Evolutionary conservation across 805 yeast genomes (phyloP).

Genomic region (Metschnikowia rubicola): DNA sequence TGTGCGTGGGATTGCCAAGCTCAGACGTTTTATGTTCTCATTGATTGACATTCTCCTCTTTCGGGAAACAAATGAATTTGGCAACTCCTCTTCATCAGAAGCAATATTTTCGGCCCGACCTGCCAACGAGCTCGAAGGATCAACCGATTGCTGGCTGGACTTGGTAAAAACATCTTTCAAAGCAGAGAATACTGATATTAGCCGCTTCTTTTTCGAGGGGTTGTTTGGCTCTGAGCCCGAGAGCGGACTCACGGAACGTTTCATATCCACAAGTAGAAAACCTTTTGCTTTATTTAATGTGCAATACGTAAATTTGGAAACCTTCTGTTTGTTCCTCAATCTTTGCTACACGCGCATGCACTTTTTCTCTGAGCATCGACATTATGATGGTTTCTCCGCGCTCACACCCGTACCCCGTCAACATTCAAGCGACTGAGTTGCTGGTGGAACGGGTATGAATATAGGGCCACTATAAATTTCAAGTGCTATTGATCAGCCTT

Average conservation of each 20-base stretch:
- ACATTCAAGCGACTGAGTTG: too few relatives aligned
- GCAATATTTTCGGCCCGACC: neutral
- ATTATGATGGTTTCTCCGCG: conserved; percentile 1
- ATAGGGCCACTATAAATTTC: too few relatives aligned
- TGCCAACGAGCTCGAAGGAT: neutral
- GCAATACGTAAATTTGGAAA: neutral
- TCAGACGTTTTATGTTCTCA: conserved; percentile 9
- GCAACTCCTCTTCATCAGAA: conserved; percentile 3
- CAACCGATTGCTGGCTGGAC: neutral
- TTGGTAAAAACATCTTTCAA: conserved; percentile 7
- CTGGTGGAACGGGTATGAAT: too few relatives aligned
- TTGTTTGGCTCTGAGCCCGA: conserved; percentile 4
- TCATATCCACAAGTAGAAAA: conserved; percentile 7
- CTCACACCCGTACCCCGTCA: conserved; percentile 4
- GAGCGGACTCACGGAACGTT: conserved; percentile 18
- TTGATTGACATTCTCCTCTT: conserved; percentile 12
- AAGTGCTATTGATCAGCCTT: too few relatives aligned
- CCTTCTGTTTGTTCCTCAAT: neutral
- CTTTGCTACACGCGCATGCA: conserved; percentile 1
- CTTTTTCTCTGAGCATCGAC: neutral
- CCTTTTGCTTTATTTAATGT: neutral
- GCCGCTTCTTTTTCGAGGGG: conserved; percentile 11
- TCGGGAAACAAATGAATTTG: conserved; percentile 10
- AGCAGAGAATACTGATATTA: conserved; percentile 13
- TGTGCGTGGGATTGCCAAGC: conserved; percentile 12